Evolutionary conservation across 108 stramenopile genomes (phyloP), one percentile per base, ranked within the genome.

Genomic region (Fragilariopsis cylindrus): DNA sequence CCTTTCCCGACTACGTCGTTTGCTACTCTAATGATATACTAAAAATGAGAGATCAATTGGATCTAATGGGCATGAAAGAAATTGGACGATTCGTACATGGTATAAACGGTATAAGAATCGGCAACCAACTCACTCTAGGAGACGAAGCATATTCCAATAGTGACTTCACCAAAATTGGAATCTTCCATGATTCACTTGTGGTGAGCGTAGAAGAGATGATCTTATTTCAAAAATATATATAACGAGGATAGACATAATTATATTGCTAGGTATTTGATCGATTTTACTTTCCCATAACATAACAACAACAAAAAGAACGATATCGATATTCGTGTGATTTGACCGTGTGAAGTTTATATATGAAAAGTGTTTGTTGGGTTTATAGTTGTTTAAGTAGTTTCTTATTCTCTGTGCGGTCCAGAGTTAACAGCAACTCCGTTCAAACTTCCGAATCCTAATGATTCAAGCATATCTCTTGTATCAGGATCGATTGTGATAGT

Each of bases 381-480:
- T 30, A 30, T 30, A 30, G 30, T 30, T 30, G 30, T 30, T 30
- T 30, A 30, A 30, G 30, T 30, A 30, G 30, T 30, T 30, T 30
- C 57, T 79, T 79, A 79, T 43, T 79, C 78, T 39, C 78, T 72
- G 72, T 76, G 66, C 30, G 30, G 30, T 48, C 49, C 71, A 73
- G 80, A 76, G 72, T 85, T 91, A 40, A 95, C 94, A 64, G 90
- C 84, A 74, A 95, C 89, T 56, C 91, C 91, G 67, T 71, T 85
- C 73, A 95, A 69, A 58, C 79, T 87, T 67, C 90, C 94, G 71
- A 90, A 92, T 75, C 94, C 94, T 76, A 99, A 81, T 56, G 85
- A 78, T 80, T 98, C 98, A 44, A 99, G 82, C 94, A 99, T 89
- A 65, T 97, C 98, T 67, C 96, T 82, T 55, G 99, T 99, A 77